Base-by-base conservation (phyloP, 1,139 yeast genomes). In the Groenewaldozyma auringiensis region DNA sequence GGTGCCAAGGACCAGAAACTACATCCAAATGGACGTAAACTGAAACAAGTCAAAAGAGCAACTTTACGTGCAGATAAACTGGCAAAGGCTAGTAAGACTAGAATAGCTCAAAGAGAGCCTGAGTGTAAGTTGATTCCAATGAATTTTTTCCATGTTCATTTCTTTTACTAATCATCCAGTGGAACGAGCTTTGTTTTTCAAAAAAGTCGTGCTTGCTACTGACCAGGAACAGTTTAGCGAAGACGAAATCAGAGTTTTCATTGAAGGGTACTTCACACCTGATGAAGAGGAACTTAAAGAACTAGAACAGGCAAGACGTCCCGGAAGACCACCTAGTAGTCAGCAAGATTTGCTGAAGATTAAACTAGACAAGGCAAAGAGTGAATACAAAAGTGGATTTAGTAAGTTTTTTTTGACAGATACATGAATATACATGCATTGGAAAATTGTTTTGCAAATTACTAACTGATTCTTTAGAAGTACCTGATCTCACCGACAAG, bases 21-120 rank as follows among this genome's bases (percentile, higher is more conserved):
- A 54, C 97, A 89, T 63, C 88, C 94, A 36, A 83, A 82, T 59
- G 95, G 96, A 4, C 75, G 96, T 47, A 88, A 86, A 64, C 83
- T 86, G 65, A 83, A 83, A 63, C 88, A 84, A 63, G 69, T 89
- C 47, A 82, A 81, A 50, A 71, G 94, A 52, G 96, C 96, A n/a
- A 79, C 94, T 1, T 67, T 87, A 41, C 75, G 97, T 63, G 94
- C 87, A 52, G 74, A 74, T 42, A 85, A 83, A 62, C 68, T 89
- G 44, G 74, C 73, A 40, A 70, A 70, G 45, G 78, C 75, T 61
- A 83, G 82, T 60, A 64, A 81, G 45, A 78, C 78, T 53, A 79
- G 81, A 54, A 75, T 76, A 42, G 72, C 75, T 50, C 85, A 81
- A 52, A 64, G 69, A 43, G 67, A 70, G 41, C 67, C 48, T n/a